Percentiles rank a stretch among this genome's conserved stretches.
Evolutionary conservation across 202 grass and related monocot species (phyloP).

Genomic region (Zoysia matrella): DNA sequence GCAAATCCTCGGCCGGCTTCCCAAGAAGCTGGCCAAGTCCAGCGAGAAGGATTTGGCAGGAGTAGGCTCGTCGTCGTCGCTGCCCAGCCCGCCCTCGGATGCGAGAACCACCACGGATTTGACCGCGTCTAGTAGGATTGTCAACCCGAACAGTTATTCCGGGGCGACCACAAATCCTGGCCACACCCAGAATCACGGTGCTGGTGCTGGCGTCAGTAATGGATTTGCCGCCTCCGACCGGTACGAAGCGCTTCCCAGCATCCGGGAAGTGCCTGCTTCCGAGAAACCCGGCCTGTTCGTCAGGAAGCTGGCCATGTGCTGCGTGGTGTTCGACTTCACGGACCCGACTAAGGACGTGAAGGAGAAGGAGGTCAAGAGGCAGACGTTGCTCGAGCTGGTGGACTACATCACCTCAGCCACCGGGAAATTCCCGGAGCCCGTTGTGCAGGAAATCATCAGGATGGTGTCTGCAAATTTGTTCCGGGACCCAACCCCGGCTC

Average conservation of each 20-base stretch:
- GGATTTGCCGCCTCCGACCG: conserved; percentile 41
- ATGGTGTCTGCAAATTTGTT: conserved; percentile 91
- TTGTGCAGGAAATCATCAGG: conserved; percentile 59
- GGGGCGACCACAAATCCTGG: conserved; percentile 36
- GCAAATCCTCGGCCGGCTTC: conserved; percentile 80
- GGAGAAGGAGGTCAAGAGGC: conserved; percentile 97
- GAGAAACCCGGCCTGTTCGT: conserved; percentile 82
- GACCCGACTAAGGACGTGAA: conserved; percentile 84
- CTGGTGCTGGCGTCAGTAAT: conserved; percentile 52
- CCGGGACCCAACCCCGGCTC: conserved; percentile 46
- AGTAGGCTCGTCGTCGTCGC: conserved; percentile 30
- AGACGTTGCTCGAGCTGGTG: conserved; percentile 83
- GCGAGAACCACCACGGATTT: conserved; percentile 58
- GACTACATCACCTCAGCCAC: too few relatives aligned
- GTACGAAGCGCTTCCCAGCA: conserved; percentile 65
- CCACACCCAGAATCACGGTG: conserved; percentile 16
- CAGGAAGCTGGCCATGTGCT: conserved; percentile 84
- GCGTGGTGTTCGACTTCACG: conserved; percentile 72
- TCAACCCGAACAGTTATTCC: conserved; percentile 37
- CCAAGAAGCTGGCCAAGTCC: conserved; percentile 76
- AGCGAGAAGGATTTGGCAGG: conserved; percentile 74
- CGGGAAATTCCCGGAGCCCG: too few relatives aligned
- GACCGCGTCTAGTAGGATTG: conserved; percentile 52
- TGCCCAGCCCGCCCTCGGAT: conserved; percentile 55
- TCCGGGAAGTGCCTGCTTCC: conserved; percentile 67